Evolutionary conservation across 2,329 filamentous ascomycete species (phyloP).

Genomic region (Colletotrichum liaoningense): DNA sequence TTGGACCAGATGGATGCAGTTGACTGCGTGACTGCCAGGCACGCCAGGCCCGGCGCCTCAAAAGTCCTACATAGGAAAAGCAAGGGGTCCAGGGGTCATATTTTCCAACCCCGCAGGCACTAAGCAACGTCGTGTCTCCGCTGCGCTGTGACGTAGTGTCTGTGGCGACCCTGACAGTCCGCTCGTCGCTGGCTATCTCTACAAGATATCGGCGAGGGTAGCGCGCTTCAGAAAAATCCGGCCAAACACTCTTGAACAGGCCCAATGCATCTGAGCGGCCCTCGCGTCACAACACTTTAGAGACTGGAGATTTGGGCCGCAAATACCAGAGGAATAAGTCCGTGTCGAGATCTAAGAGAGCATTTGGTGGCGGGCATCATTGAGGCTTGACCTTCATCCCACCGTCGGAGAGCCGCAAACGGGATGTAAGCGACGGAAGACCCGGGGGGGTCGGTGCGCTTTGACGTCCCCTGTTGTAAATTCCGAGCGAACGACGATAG

Average conservation of each 20-base stretch:
- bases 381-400: not conserved
- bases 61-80: not conserved
- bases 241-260: not conserved
- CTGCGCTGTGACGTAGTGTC: constrained; percentile 25
- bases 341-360: not conserved
- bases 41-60: not conserved
- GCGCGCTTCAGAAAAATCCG: not conserved
- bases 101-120: constrained; percentile 1
- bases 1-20: not conserved
- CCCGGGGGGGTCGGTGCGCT: not conserved
- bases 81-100: not conserved
- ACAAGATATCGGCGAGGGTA: constrained; percentile 1
- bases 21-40: not conserved
- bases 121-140: not conserved
- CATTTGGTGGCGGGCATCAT: not conserved
- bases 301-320: not conserved
- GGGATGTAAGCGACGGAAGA: not conserved
- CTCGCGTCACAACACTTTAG: not conserved
- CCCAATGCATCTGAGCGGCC: not conserved
- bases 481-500: not conserved
- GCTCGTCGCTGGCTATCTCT: not conserved
- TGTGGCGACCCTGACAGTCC: not conserved
- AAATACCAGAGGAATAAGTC: not conserved
- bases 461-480: not conserved
- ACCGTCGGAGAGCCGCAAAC: not conserved